A percentile compares a stretch with the other conserved stretches of the same genome.
phyloP scores from a whole-genome alignment of 768 basidiomycete genomes.

The Rhodotorula taiwanensis region DNA sequence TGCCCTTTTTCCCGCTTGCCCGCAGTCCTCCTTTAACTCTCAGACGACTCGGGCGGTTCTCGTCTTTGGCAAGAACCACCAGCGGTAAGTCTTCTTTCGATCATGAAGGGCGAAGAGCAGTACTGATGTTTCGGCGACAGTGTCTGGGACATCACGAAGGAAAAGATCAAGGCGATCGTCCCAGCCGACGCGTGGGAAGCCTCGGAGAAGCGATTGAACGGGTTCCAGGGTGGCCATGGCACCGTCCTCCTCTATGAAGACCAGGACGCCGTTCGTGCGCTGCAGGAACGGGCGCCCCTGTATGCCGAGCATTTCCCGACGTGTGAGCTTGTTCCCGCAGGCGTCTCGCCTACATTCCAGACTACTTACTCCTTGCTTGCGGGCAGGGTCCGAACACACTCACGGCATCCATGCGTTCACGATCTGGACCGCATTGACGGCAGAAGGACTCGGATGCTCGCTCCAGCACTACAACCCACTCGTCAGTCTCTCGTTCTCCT shows the following conservation, averaged over 20 bases:
- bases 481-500: neutral
- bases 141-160: conserved; percentile 42
- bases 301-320: conserved; percentile 28
- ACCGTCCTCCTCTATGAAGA: conserved; percentile 47
- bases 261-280: conserved; percentile 25
- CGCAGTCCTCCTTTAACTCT: conserved; percentile 44
- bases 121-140: conserved; percentile 10
- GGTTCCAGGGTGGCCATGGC: conserved; percentile 42
- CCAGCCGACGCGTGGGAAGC: conserved; percentile 23
- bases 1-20: neutral
- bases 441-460: conserved; percentile 43
- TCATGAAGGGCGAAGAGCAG: too few species aligned
- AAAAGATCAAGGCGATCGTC: conserved; percentile 33
- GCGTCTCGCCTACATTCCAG: too few species aligned
- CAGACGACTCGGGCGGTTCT: conserved; percentile 45
- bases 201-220: conserved; percentile 37
- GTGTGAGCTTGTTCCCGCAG: neutral
- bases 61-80: conserved; percentile 39
- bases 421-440: conserved; percentile 45
- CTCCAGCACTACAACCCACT: conserved; percentile 40
- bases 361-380: too few species aligned
- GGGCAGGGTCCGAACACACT: conserved; percentile 40
- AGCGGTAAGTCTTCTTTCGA: too few species aligned
- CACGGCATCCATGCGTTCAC: conserved; percentile 44
- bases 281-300: conserved; percentile 33